A percentile compares a stretch with the other conserved stretches of the same genome.
Evolutionary conservation across 139 green algal genomes (phyloP).

Genomic region (Chlamydomonas eustigma): DNA sequence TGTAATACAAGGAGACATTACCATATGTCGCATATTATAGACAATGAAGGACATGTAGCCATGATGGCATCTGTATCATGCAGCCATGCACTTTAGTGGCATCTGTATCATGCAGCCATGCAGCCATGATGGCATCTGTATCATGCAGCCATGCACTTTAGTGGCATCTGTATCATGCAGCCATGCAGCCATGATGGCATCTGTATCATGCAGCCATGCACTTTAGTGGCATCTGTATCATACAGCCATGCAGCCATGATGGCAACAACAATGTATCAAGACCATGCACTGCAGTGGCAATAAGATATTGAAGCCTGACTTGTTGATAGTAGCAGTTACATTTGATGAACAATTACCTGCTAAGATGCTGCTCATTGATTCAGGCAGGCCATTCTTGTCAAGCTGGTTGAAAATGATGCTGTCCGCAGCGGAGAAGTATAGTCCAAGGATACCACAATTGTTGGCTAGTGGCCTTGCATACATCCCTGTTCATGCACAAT

Average conservation of each 20-base stretch:
- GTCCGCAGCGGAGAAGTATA: slow-evolving; percentile 72
- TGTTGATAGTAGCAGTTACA: no score
- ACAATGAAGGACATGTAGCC: no score
- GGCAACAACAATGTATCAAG: not conserved
- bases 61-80: no score
- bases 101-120: no score
- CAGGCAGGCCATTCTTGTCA: slow-evolving; percentile 30
- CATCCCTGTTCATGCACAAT: slow-evolving; percentile 22
- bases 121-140: no score
- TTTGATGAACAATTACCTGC: not conserved
- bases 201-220: not conserved
- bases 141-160: no score
- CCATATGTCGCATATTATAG: no score
- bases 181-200: not conserved
- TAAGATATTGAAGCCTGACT: no score
- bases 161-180: no score
- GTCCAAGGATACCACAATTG: slow-evolving; percentile 67
- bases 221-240: not conserved
- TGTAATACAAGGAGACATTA: no score
- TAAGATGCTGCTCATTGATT: slow-evolving; percentile 1
- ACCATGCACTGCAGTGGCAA: not conserved
- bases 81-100: no score
- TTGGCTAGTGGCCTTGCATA: slow-evolving; percentile 55
- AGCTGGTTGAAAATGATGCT: slow-evolving; percentile 47
- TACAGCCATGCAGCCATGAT: not conserved